Conservation (phyloP, 441 rosid species). For the Populus trichocarpa region DNA sequence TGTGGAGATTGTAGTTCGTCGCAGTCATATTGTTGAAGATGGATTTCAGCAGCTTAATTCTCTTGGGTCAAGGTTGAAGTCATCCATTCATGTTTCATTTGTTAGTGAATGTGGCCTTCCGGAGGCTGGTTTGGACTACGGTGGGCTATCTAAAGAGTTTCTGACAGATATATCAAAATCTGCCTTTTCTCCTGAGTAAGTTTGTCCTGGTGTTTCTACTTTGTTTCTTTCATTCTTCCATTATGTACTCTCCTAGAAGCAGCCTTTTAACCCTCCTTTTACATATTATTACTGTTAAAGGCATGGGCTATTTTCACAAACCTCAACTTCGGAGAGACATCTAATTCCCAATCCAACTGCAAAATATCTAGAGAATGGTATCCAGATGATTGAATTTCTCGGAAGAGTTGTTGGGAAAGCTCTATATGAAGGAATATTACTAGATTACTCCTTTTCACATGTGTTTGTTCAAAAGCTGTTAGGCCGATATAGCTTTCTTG, state of each 20-base stretch:
- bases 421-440: conserved; percentile 92
- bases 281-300: conserved; percentile 34
- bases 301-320: conserved; percentile 91
- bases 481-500: conserved; percentile 97
- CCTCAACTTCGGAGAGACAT: conserved; percentile 79
- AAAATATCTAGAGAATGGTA: conserved; percentile 78
- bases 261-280: conserved; percentile 17
- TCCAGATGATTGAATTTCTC: conserved; percentile 95
- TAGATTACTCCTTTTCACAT: conserved; percentile 92
- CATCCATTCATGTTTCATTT: conserved; percentile 94
- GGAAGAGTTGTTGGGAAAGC: conserved; percentile 99
- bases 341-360: conserved; percentile 89
- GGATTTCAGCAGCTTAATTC: conserved; percentile 83
- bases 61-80: conserved; percentile 85
- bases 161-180: conserved; percentile 94
- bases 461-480: conserved; percentile 93
- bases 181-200: conserved; percentile 94
- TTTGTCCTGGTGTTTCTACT: conserved; percentile 17
- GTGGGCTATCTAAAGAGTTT: conserved; percentile 97
- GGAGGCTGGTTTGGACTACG: conserved; percentile 99
- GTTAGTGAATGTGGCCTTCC: conserved; percentile 97
- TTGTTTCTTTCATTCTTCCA: conserved; percentile 18
- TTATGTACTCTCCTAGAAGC: conserved; percentile 12
- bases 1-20: conserved; percentile 88
- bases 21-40: conserved; percentile 94